phyloP scores from a whole-genome alignment of 495 filamentous ascomycete species.

The Penicillium waksmanii region DNA sequence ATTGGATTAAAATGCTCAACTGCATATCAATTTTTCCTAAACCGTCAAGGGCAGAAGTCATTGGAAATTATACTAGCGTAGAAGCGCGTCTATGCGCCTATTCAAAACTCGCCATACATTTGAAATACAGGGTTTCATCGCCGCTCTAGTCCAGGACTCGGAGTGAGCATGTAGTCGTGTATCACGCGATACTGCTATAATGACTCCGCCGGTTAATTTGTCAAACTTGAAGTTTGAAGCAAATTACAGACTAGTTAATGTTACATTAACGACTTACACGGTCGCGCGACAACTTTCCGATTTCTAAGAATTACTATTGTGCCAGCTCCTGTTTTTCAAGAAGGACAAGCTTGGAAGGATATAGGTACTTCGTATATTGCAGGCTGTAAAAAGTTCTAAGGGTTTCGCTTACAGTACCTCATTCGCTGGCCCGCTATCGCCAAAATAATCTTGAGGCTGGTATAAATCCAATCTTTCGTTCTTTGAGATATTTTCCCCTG shows the following conservation, averaged over 20 bases:
- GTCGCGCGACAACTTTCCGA: background rate
- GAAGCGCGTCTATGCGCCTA: background rate
- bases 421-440: background rate
- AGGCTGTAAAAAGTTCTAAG: background rate
- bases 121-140: background rate
- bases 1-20: background rate
- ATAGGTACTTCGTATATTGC: background rate
- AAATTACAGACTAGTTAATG: background rate
- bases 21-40: background rate
- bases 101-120: background rate
- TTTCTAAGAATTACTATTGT: background rate
- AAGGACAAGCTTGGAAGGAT: background rate
- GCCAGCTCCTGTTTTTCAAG: background rate
- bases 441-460: background rate
- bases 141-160: background rate
- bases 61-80: background rate
- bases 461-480: background rate
- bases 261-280: background rate
- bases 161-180: background rate
- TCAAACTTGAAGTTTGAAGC: background rate
- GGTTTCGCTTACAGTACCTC: background rate
- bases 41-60: background rate
- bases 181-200: background rate
- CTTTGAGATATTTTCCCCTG: background rate
- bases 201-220: background rate